phyloP scores from a whole-genome alignment of 345 rosid species.

The Lumnitzera racemosa region DNA sequence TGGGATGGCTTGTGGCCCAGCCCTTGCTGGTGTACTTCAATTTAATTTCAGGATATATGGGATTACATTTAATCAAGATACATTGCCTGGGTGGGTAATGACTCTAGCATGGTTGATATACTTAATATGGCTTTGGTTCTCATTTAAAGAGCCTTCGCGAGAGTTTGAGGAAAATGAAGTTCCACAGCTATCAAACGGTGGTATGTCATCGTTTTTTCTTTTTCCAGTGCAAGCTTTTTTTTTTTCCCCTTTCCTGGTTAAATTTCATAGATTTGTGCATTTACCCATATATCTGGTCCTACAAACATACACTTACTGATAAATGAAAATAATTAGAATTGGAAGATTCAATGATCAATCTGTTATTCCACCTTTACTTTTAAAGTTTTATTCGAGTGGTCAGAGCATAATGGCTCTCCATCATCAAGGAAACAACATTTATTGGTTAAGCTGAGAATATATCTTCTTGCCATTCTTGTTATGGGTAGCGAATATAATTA shows the following conservation, averaged over 20 bases:
- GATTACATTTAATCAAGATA: constrained; percentile 67
- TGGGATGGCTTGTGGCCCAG: constrained; percentile 99
- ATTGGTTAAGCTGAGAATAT: too few relatives aligned
- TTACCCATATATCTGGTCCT: neutral
- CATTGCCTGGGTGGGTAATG: constrained; percentile 99
- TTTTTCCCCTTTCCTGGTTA: neutral
- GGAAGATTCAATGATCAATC: too few relatives aligned
- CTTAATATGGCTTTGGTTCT: constrained; percentile 75
- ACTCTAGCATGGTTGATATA: constrained; percentile 83
- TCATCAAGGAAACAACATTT: too few relatives aligned
- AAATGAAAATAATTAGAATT: too few relatives aligned
- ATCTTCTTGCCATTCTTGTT: too few relatives aligned
- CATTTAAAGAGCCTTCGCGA: constrained; percentile 77
- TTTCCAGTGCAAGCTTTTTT: too few relatives aligned
- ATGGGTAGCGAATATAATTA: too few relatives aligned
- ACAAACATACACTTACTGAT: neutral
- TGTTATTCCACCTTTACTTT: too few relatives aligned
- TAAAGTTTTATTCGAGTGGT: too few relatives aligned
- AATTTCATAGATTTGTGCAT: neutral
- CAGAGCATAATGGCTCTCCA: too few relatives aligned
- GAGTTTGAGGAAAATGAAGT: constrained; percentile 37
- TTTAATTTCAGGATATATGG: constrained; percentile 64
- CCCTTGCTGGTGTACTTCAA: constrained; percentile 93
- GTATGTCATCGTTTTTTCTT: constrained; percentile 30
- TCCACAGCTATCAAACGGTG: constrained; percentile 32